These are phyloP conservation scores for Daedalea quercina DNA, from an alignment of 768 basidiomycete species.

Conservation along the genomic window DNA sequence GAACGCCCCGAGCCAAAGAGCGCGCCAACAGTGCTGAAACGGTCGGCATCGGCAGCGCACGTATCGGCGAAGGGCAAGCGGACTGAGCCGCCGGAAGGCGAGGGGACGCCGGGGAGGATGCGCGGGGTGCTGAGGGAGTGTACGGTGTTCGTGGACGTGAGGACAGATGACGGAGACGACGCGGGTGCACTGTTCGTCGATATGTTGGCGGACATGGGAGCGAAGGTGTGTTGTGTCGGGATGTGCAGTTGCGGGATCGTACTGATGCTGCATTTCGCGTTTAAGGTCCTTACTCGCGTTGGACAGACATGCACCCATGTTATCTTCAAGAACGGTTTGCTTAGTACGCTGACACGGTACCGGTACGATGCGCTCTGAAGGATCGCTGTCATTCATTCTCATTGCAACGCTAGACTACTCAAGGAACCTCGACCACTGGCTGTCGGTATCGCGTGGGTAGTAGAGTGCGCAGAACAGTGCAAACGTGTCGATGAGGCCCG, in stretches of 20 bases:
- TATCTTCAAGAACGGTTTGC: conserved; percentile 76
- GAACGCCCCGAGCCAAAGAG: conserved; percentile 3
- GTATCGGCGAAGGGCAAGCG: conserved; percentile 7
- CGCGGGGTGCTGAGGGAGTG: conserved; percentile 61
- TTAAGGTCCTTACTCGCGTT: conserved; percentile 55
- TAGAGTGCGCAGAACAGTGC: conserved; percentile 73
- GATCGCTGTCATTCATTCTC: no score
- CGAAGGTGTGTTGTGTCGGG: conserved; percentile 47
- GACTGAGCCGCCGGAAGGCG: conserved; percentile 23
- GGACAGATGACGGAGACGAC: conserved; percentile 68
- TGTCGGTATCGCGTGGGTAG: conserved; percentile 86
- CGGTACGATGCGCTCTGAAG: conserved; percentile 34
- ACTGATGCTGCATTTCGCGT: not conserved
- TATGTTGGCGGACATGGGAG: conserved; percentile 75
- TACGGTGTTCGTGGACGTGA: conserved; percentile 79
- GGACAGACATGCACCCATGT: conserved; percentile 77
- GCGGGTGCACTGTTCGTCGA: conserved; percentile 77
- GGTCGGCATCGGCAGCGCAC: conserved; percentile 1
- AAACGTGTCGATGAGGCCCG: conserved; percentile 55
- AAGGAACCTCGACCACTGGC: conserved; percentile 65
- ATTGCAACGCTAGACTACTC: conserved; percentile 36
- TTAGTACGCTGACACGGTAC: conserved; percentile 68
- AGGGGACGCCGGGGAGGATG: conserved; percentile 21
- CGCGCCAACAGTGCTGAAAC: conserved; percentile 10
- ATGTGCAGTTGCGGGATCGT: not conserved